Conservation (phyloP, 1,139 yeast species). For the Hyphopichia wangnamkhiaoensis region DNA sequence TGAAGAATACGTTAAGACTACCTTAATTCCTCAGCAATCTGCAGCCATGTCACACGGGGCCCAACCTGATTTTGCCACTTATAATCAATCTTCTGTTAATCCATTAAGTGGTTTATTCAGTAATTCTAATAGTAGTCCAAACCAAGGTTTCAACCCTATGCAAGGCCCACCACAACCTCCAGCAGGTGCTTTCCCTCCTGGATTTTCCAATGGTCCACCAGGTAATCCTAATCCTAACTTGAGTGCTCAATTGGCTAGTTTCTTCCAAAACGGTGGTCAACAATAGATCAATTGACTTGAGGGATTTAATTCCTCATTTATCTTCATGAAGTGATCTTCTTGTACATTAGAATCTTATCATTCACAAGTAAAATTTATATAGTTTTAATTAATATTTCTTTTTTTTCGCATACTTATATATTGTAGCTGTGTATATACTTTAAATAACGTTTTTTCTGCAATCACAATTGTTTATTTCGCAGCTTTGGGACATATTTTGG, state of each 20-base stretch:
- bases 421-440: too few species aligned
- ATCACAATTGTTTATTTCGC: too few species aligned
- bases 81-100: slow-evolving; percentile 41
- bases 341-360: neutral
- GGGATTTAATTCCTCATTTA: too few species aligned
- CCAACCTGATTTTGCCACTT: slow-evolving; percentile 38
- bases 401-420: too few species aligned
- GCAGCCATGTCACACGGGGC: slow-evolving; percentile 27
- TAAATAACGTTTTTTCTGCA: too few species aligned
- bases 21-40: slow-evolving; percentile 28
- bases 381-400: neutral
- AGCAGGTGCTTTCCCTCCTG: slow-evolving; percentile 4
- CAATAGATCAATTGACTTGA: too few species aligned
- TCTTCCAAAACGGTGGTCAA: slow-evolving; percentile 28
- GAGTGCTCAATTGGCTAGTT: slow-evolving; percentile 40
- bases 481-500: too few species aligned
- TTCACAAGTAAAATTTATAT: neutral
- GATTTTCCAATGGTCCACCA: slow-evolving; percentile 9
- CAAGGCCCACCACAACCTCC: slow-evolving; percentile 1
- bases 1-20: slow-evolving; percentile 45
- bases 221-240: slow-evolving; percentile 26
- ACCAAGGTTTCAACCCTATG: neutral
- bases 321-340: too few species aligned
- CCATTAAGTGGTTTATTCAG: slow-evolving; percentile 55
- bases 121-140: slow-evolving; percentile 14